A percentile compares a stretch with the other conserved stretches of the same genome.
Conservation (phyloP, 257 asterid species). For the Solanum sejunctum region DNA sequence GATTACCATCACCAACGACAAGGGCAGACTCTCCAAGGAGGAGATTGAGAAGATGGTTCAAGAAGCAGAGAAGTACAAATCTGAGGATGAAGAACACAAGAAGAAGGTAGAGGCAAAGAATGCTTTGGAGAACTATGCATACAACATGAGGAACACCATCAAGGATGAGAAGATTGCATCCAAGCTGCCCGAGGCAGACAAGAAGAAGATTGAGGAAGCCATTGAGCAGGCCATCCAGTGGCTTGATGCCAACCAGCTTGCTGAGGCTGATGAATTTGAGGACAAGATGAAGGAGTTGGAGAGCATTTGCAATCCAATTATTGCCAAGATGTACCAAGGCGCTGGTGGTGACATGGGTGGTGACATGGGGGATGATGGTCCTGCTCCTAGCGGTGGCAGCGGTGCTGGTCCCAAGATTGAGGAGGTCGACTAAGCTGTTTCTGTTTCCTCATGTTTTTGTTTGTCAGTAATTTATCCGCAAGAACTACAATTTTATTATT, state of each 20-base stretch:
- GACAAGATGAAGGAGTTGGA: constrained; percentile 22
- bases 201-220: constrained; percentile 22
- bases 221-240: constrained; percentile 18
- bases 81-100: constrained; percentile 84
- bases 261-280: constrained; percentile 19
- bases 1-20: constrained; percentile 77
- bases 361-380: constrained; percentile 43
- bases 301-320: not conserved
- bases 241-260: constrained; percentile 24
- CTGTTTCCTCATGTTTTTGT: not conserved
- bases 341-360: constrained; percentile 25
- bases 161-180: constrained; percentile 76
- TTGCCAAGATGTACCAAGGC: constrained; percentile 3
- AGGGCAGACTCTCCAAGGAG: constrained; percentile 74
- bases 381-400: constrained; percentile 22
- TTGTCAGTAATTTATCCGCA: not conserved
- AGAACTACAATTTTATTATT: not conserved
- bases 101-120: constrained; percentile 78
- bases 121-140: constrained; percentile 65
- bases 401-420: constrained; percentile 57
- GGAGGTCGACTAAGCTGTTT: constrained; percentile 34
- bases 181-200: constrained; percentile 25
- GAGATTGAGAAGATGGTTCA: constrained; percentile 86
- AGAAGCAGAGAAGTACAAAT: constrained; percentile 74
- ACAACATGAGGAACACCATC: constrained; percentile 86